Base-by-base conservation (phyloP, 148 eudicot genomes). In the Chenopodium album region DNA sequence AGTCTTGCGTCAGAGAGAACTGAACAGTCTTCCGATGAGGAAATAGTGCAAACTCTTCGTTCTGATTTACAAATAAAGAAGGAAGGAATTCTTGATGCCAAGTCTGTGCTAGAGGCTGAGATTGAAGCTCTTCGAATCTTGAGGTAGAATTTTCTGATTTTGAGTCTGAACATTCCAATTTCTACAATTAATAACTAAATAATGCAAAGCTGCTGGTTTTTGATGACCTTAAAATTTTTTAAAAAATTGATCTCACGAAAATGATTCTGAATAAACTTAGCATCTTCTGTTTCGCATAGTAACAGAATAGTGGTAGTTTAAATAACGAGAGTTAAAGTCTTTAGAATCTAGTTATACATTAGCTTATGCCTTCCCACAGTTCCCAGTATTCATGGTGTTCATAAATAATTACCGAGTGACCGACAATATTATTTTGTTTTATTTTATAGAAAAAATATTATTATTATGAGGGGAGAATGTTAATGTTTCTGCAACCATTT, bases 91-190 rank as follows among this genome's bases (percentile, higher is more conserved):
- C 86, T 89, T 85, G 95, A 92, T 85, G 85, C 85, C 46, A 96
- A 92, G 81, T 89, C 99, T 60, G 71, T 94, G 84, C 86, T 96
- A 66, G 93, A 92, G 85, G 93, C 98, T 81, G 98, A 96, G 89
- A 84, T 91, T 76, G 99, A 96, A 89, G 94, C 98, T 73, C 85
- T 96, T 71, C 92, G 91, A 70, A 94, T 92, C 84, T 87, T 96
- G 76, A 94, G 98, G 99, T 94, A 89, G 62, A 6, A 31, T 22
- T 83, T 73, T 32, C 8, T 22, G 31, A 46, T 16, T 31, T 11
- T 23, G 20, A 44, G 56, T 46, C 47, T 2, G 17, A 47, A 73
- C 29, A 23, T 73, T 59, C 59, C 48, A 48, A 22, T 10, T 23
- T 67, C 8, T 41, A 41, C 6, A 41, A 4, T 5, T 41, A 41